A percentile compares a stretch with the other conserved stretches of the same genome.
These are phyloP conservation scores for Globisporangium spinosum DNA, from an alignment of 352 stramenopile species.

Conservation along the genomic window DNA sequence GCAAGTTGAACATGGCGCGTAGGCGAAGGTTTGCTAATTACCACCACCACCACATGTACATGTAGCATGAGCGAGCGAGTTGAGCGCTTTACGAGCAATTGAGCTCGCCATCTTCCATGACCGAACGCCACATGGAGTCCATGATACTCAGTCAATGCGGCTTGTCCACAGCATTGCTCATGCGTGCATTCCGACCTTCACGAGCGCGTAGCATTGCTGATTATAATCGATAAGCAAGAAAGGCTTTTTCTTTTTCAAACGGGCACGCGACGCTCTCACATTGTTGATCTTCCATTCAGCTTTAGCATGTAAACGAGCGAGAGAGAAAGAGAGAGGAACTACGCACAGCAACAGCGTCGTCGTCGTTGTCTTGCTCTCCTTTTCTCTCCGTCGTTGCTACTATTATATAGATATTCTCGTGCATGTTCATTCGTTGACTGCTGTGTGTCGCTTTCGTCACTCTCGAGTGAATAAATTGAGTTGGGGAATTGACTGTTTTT, in stretches of 20 bases:
- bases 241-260: background rate
- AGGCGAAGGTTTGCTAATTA: background rate
- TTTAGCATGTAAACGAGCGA: background rate
- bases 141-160: background rate
- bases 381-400: background rate
- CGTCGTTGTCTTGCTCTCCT: background rate
- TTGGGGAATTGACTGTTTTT: background rate
- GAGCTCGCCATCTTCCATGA: too few relatives aligned
- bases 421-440: background rate
- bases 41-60: background rate
- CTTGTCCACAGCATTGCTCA: background rate
- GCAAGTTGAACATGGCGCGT: background rate
- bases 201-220: background rate
- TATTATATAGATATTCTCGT: constrained; percentile 12
- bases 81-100: background rate
- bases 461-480: constrained; percentile 5
- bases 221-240: background rate
- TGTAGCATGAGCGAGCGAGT: background rate
- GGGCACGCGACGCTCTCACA: constrained; percentile 10
- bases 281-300: constrained; percentile 3
- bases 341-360: background rate
- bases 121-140: too few relatives aligned
- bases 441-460: constrained; percentile 4
- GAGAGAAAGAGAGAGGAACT: background rate
- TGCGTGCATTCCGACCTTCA: background rate